These are phyloP conservation scores for Camellia granthamiana DNA, from an alignment of 148 eudicot species.

Conservation along the genomic window DNA sequence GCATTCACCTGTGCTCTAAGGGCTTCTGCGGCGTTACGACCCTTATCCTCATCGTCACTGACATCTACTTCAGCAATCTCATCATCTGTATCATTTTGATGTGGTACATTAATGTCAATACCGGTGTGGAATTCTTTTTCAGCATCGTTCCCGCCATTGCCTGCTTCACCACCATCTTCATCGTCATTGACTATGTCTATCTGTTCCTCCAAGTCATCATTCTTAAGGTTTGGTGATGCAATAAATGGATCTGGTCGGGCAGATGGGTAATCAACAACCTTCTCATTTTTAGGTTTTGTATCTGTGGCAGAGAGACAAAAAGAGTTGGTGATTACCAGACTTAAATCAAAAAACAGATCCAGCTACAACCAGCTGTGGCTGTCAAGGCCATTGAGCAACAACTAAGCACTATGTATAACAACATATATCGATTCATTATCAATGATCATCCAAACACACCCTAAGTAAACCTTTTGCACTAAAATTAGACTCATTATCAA, in stretches of 20 bases:
- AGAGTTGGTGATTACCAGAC: not conserved
- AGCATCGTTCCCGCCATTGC: conserved; percentile 21
- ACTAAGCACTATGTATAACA: no score
- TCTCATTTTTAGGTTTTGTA: conserved; percentile 38
- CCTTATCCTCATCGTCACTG: conserved; percentile 64
- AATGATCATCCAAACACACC: no score
- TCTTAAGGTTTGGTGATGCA: conserved; percentile 61
- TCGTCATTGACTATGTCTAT: conserved; percentile 73
- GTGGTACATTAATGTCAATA: conserved; percentile 71
- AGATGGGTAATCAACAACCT: conserved; percentile 37
- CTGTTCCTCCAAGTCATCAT: conserved; percentile 70
- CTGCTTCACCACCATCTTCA: conserved; percentile 28
- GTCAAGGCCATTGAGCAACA: no score
- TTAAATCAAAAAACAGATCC: no score
- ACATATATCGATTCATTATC: no score
- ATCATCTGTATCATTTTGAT: conserved; percentile 69
- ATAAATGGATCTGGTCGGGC: conserved; percentile 33
- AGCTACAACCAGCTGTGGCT: no score
- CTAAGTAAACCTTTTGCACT: no score
- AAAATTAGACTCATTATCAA: no score
- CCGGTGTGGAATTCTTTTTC: conserved; percentile 39
- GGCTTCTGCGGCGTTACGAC: conserved; percentile 77
- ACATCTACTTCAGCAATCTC: conserved; percentile 81
- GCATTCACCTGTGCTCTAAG: conserved; percentile 80
- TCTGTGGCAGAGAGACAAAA: conserved; percentile 30